Conservation (phyloP, 1,284 basidiomycete species). For the Fomitopsis pinicola region DNA sequence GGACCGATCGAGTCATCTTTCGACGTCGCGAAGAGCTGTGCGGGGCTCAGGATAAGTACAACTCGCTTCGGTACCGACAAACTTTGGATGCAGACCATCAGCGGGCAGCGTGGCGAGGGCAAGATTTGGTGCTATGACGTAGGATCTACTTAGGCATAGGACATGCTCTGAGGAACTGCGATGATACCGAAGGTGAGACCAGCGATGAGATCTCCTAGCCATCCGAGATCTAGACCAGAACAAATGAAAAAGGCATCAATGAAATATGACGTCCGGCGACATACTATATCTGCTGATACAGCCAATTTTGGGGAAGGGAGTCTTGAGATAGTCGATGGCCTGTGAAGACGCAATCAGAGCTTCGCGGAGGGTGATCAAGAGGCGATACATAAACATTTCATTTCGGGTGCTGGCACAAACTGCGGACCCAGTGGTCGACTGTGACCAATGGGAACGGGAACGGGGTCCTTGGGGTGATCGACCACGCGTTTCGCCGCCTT, state of each 20-base stretch:
- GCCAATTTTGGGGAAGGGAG: constrained; percentile 78
- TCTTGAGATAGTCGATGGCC: constrained; percentile 56
- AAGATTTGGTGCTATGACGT: background rate
- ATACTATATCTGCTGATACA: constrained; percentile 86
- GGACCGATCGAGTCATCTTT: constrained; percentile 97
- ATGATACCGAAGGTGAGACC: constrained; percentile 91
- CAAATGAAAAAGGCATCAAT: constrained; percentile 7
- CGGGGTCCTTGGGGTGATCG: constrained; percentile 53
- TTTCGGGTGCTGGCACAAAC: constrained; percentile 39
- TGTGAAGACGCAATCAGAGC: constrained; percentile 24
- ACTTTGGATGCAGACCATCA: constrained; percentile 94
- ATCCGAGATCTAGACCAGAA: constrained; percentile 51
- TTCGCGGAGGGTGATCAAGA: constrained; percentile 7
- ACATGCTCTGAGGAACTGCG: constrained; percentile 86
- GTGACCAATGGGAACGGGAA: constrained; percentile 46
- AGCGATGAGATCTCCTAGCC: constrained; percentile 84
- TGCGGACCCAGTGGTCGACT: constrained; percentile 47
- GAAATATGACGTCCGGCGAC: constrained; percentile 25
- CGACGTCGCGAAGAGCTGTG: constrained; percentile 84
- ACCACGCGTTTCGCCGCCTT: constrained; percentile 55
- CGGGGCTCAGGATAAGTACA: constrained; percentile 14
- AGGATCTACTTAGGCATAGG: constrained; percentile 59
- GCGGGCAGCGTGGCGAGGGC: constrained; percentile 76
- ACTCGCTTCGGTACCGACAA: constrained; percentile 63
- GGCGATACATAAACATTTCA: constrained; percentile 37